Evolutionary conservation across 192 early-diverging fungal genomes (phyloP), one percentile per base, ranked within the genome.

Genomic region (Coemansia sp.): DNA sequence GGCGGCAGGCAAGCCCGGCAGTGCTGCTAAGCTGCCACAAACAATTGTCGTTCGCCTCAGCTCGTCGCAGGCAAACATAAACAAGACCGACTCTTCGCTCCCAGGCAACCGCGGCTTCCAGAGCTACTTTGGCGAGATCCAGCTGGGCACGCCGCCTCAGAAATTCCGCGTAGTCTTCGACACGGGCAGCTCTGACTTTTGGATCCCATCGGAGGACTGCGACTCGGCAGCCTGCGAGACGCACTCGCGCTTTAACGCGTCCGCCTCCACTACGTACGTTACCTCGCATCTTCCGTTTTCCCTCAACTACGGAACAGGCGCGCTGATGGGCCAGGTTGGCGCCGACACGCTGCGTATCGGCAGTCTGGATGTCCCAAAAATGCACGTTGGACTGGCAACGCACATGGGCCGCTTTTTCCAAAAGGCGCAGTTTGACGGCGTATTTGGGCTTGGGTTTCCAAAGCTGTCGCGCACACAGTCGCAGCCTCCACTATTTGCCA

Each of bases 101-200:
- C 55, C 74, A 11, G 74, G 74, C 6, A 67, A 71, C 54, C 74
- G 74, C 35, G 74, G 74, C 4, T 76, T 76, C 42, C 74, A 76
- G 55, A 78, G 69, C 63, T 81, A 75, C 60, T 75, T 68, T 68
- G 79, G 79, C 46, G 54, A 49, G 2, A 63, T 86, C 45, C 19
- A 69, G 30, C 64, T 86, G 11, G 85, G 85, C 8, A 78, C 85
- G 11, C 83, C 85, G 2, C 60, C 76, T 14, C 85, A 86, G 60
- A 69, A 55, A 55, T 86, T 86, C 51, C 67, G 69, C 7, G 83
- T 86, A 14, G 83, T 86, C 19, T 85, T 86, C 61, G 85, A 86
- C 51, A 86, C 85, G 0, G 85, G 85, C 39, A 82, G 79, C 64
- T 81, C 78, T 5, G 85, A 86, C 50, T 75, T 84, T 61, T 86